Evolutionary conservation across 495 filamentous ascomycete genomes (phyloP).

Genomic region (Sordaria brevicollis): DNA sequence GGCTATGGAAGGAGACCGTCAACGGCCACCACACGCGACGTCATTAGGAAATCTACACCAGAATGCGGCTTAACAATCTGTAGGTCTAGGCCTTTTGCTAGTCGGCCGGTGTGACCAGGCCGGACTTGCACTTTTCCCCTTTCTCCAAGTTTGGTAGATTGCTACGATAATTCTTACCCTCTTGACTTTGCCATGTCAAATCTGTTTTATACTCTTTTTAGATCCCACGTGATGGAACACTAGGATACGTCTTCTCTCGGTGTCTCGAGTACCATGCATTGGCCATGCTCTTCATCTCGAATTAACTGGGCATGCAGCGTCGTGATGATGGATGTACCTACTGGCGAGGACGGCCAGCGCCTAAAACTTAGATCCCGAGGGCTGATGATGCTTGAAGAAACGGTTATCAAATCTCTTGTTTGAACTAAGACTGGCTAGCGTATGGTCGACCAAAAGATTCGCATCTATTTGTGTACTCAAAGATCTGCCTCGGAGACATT

Average conservation of each 20-base stretch:
- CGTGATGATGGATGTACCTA: no score
- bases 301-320: not conserved
- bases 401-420: not conserved
- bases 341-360: not conserved
- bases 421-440: not conserved
- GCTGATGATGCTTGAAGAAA: not conserved
- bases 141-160: not conserved
- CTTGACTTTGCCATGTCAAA: not conserved
- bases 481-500: not conserved
- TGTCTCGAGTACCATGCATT: not conserved
- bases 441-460: not conserved
- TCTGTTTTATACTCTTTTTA: not conserved
- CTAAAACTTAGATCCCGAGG: not conserved
- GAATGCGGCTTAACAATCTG: not conserved
- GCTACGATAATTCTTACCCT: not conserved
- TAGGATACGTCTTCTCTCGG: not conserved
- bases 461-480: not conserved
- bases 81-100: not conserved
- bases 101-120: not conserved
- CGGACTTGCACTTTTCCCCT: not conserved
- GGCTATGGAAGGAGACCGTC: not conserved
- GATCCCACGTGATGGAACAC: not conserved
- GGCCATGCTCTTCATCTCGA: not conserved
- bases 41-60: not conserved
- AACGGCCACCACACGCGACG: not conserved